Evolutionary conservation across 305 asterid genomes (phyloP), one percentile per base, ranked within the genome.

Genomic region (Fraxinus dipetala): DNA sequence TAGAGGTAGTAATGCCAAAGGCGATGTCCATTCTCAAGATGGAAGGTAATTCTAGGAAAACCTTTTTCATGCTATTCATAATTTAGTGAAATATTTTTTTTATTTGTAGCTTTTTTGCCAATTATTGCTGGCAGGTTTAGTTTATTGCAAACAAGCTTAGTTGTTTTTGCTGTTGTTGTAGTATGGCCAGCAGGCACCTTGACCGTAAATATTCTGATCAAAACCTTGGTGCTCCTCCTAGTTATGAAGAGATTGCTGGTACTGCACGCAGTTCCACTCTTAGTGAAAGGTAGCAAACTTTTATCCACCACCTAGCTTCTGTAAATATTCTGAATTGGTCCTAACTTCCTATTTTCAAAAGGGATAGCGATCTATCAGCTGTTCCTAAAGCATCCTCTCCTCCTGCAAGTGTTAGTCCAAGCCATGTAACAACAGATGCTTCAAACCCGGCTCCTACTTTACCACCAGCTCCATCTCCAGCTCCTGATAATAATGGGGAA

Each of bases 241-340:
- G 90, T 90, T 96, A 91, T 34, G 98, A 92, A 88, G 98, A 96
- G 82, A 94, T 87, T 85, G 93, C 89, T 85, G 87, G 92, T 87
- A 89, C 90, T 75, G 76, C 88, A 82, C 99, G 81, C 73, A 93
- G 98, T 80, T 97, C 99, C 75, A 82, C 90, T 51, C 83, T 86
- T 67, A 86, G 89, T 85, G 98, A 92, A 73, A 90, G 95, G 98
- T 94, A 86, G 63, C 72, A 63, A 72, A 76, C 78, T 73, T 75
- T 10, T 78, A 56, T 79, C 43, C 79, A 79, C 74, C 22, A 22
- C 48, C 69, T 83, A 48, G 61, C 38, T 78, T 26, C 79, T 81
- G 35, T 82, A 79, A 26, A 18, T 59, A 79, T 75, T 78, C 48
- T 75, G 84, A 78, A 76, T 74, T 63, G 80, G 72, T 88, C 79